Base-by-base conservation (phyloP, 176 grass and related monocot species). In the Miscanthus lutarioriparius region DNA sequence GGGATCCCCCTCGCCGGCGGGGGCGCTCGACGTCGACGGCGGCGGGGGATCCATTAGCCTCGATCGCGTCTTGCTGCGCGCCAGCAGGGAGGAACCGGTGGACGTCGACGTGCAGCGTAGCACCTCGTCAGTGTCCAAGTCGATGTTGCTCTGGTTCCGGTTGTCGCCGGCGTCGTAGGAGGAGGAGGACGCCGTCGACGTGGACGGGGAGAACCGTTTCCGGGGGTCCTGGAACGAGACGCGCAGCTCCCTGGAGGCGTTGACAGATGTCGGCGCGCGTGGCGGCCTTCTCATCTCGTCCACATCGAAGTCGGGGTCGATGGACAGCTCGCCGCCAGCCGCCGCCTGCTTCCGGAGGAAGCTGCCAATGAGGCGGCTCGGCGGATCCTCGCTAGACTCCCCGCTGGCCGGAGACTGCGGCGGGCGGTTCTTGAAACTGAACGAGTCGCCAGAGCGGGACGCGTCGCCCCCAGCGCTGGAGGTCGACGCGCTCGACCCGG, bases 281-380 rank as follows among this genome's bases (percentile, higher is more conserved):
- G 80, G 58, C 4, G 82, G 82, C 27, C 77, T 67, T 36, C 87
- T 67, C 61, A 89, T 75, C 72, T 94, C 91, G 53, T 96, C 89
- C 91, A 92, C 84, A 32, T 96, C 90, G 15, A 99, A 77, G 70
- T 96, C 93, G 15, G 92, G 80, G 25, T 91, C 93, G 5, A 95
- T 86, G 2, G 91, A 84, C 71, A 96, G 1, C 64, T 90, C 92
- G 5, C 71, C 78, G 12, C 96, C 93, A 43, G 84, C 53, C 0
- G 88, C 89, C n/a, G 82, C 86, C 74, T 93, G 91, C 83, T 86
- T 92, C 28, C 83, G 89, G 22, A 99, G 74, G 83, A 99, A 99
- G 53, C 23, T 92, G 23, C 90, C 89, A 32, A 99, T 99, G 38
- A 96, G 87, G 16, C 89, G 87, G 39, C 71, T 87, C 0, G 96